Conservation (phyloP, 306 rosid genomes). For the Abrus pulchellus region DNA sequence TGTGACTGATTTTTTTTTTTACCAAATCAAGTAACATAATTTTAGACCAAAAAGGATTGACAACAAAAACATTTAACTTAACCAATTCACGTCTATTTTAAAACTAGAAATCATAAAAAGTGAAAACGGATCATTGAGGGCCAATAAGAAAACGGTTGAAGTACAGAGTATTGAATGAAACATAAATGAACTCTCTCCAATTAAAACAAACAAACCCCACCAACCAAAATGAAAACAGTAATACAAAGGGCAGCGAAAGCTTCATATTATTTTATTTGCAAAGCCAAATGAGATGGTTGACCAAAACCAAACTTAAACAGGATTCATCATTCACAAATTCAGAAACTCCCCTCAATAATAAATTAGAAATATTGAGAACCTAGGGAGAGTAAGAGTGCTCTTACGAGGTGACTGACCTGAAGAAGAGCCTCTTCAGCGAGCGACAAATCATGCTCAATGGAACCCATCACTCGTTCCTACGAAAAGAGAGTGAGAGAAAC, state of each 20-base stretch:
- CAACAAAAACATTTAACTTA: neutral
- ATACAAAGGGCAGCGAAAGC: neutral
- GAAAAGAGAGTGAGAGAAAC: neutral
- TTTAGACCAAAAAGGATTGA: neutral
- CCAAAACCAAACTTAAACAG: neutral
- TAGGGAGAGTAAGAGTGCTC: slow-evolving; percentile 4
- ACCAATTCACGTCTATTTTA: neutral
- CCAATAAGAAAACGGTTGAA: neutral
- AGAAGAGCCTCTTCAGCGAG: slow-evolving; percentile 54
- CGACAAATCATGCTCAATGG: slow-evolving; percentile 45
- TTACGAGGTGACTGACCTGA: slow-evolving; percentile 53
- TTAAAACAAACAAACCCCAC: slow-evolving; percentile 20
- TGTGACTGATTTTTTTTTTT: neutral
- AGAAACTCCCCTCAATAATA: neutral
- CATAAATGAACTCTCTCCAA: slow-evolving; percentile 3
- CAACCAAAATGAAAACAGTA: neutral
- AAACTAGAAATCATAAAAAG: slow-evolving; percentile 1
- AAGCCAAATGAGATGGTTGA: slow-evolving; percentile 10
- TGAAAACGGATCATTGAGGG: slow-evolving; percentile 4
- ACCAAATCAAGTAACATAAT: slow-evolving; percentile 21
- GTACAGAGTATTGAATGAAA: neutral
- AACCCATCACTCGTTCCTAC: slow-evolving; percentile 50
- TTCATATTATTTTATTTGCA: neutral
- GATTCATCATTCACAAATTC: neutral
- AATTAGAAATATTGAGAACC: neutral